phyloP scores from a whole-genome alignment of 2,329 filamentous ascomycete species.

The Phialophora tarda region DNA sequence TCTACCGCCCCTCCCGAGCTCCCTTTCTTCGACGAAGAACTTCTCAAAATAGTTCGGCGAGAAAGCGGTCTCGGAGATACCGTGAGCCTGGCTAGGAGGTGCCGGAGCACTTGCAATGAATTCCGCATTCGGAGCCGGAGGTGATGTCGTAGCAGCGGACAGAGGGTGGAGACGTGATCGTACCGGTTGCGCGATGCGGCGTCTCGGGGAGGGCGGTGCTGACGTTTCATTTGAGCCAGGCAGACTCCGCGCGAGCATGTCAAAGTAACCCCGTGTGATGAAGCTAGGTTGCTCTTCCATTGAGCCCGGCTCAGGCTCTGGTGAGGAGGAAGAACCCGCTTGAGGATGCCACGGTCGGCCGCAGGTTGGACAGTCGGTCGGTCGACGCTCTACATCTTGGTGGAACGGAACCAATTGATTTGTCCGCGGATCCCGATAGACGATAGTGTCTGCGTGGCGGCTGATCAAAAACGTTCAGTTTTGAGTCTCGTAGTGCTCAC shows the following conservation, averaged over 20 bases:
- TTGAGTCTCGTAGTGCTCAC: neutral
- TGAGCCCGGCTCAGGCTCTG: constrained; percentile 43
- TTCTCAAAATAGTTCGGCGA: constrained; percentile 89
- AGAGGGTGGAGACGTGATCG: constrained; percentile 45
- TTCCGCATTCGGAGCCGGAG: constrained; percentile 57
- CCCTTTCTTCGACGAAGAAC: constrained; percentile 88
- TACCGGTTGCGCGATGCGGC: constrained; percentile 54
- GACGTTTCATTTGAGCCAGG: constrained; percentile 57
- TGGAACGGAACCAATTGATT: constrained; percentile 74
- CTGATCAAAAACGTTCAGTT: constrained; percentile 54
- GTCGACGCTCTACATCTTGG: constrained; percentile 56
- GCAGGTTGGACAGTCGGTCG: constrained; percentile 84
- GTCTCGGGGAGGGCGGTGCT: constrained; percentile 57
- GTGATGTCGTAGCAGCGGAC: constrained; percentile 36
- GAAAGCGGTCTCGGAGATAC: constrained; percentile 85
- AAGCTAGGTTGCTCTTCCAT: constrained; percentile 64
- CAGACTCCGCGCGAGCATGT: constrained; percentile 75
- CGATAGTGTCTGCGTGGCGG: constrained; percentile 88
- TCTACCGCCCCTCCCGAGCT: constrained; percentile 88
- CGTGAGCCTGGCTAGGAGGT: constrained; percentile 55
- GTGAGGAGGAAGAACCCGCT: constrained; percentile 43
- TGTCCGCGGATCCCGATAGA: constrained; percentile 85
- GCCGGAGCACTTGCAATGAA: constrained; percentile 55
- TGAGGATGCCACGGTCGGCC: constrained; percentile 70
- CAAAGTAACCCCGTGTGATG: constrained; percentile 92